Percentiles rank a stretch among this genome's conserved stretches.
These are phyloP conservation scores for Citrus reticulata DNA, from an alignment of 345 rosid species.

Conservation along the genomic window DNA sequence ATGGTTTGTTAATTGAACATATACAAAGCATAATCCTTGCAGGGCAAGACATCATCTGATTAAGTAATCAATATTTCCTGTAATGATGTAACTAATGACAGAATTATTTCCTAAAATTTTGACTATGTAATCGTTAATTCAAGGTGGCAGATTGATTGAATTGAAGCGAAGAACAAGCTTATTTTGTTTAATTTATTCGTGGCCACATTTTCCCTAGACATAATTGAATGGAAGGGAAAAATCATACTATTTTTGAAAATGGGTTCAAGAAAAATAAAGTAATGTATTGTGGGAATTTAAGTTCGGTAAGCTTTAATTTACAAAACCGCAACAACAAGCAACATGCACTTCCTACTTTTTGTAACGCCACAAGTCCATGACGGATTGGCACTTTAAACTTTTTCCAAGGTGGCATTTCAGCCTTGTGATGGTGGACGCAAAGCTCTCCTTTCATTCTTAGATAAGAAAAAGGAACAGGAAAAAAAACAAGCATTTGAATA, in stretches of 20 bases:
- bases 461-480: background rate
- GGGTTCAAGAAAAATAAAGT: background rate
- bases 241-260: background rate
- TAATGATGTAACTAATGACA: too few species aligned
- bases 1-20: background rate
- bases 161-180: too few species aligned
- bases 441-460: constrained; percentile 16
- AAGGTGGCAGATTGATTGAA: background rate
- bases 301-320: background rate
- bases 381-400: constrained; percentile 30
- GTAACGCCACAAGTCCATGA: background rate
- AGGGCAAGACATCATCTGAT: background rate
- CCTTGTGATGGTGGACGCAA: constrained; percentile 37
- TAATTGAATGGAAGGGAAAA: background rate
- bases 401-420: constrained; percentile 42
- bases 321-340: constrained; percentile 3
- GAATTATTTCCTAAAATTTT: too few species aligned
- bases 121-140: too few species aligned
- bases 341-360: background rate
- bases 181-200: too few species aligned
- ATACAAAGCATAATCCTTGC: background rate
- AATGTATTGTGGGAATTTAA: background rate
- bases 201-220: background rate
- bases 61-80: background rate
- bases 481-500: background rate